Base-by-base conservation (phyloP, 441 rosid species). In the Brassica hybrid region DNA sequence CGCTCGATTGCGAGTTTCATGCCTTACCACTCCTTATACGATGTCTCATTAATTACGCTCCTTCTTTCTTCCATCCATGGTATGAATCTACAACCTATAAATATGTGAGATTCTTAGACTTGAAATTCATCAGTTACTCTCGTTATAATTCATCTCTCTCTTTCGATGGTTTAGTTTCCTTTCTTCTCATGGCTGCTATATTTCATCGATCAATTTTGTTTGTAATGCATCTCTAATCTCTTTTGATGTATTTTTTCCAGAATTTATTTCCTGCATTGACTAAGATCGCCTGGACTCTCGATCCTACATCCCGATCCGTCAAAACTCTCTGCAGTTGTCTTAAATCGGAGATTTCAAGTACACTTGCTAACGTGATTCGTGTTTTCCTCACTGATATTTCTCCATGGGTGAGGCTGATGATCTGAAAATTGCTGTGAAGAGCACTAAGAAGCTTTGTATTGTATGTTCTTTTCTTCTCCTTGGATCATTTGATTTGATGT, bases 201-300 rank as follows among this genome's bases (percentile, higher is more conserved):
- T 54, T 23, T 1, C 21, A 25, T 48, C 30, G 67, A 59, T 82
- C 57, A 38, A 10, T 38, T 23, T n/a, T 7, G 58, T 17, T 52
- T 13, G 16, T 52, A 14, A 7, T 14, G 19, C 2, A 7, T 54
- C 10, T 54, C 25, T 75, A 32, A 63, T 74, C 25, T 43, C 16
- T 64, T 41, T 36, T 69, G 9, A 16, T 76, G 71, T 34, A 17
- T 52, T 65, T 50, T 30, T 76, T 78, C 79, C 88, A 94, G 98
- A 92, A 82, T 80, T 92, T 92, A 82, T 94, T 94, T 36, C 94
- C 95, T 1, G 96, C 98, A 68, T 90, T 92, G 98, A 94, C 99
- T 54, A 96, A 96, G 86, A 94, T 96, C 67, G 96, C 94, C 13
- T 98, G 99, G 59, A 96, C 86, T 96, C 14, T 96, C 14, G 99